phyloP scores from a whole-genome alignment of 345 rosid genomes.

The Eutrema yunnanense region DNA sequence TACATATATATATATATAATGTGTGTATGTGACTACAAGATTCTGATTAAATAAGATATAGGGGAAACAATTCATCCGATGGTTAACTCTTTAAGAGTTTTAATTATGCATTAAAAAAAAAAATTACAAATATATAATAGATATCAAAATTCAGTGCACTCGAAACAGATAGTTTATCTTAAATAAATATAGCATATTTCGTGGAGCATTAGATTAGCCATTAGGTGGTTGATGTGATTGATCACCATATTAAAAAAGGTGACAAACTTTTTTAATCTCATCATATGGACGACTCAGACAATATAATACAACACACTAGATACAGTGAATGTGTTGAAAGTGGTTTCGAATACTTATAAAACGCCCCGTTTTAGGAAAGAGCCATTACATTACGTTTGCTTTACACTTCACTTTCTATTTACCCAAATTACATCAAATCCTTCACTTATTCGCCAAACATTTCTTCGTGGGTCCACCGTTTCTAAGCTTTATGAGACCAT shows the following conservation, averaged over 20 bases:
- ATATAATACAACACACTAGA: conserved; percentile 9
- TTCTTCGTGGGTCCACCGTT: conserved; percentile 18
- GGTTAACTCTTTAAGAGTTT: neutral
- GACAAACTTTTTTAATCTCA: neutral
- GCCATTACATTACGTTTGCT: conserved; percentile 19
- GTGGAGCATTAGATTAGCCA: neutral
- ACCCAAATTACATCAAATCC: neutral
- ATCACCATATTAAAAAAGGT: conserved; percentile 18
- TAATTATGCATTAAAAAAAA: neutral
- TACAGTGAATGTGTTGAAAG: conserved; percentile 27
- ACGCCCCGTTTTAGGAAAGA: conserved; percentile 6
- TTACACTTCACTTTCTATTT: conserved; percentile 12
- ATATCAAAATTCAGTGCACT: neutral
- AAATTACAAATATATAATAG: neutral
- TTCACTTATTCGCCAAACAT: conserved; percentile 19
- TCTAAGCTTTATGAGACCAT: conserved; percentile 16
- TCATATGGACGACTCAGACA: neutral
- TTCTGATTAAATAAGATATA: too few species aligned
- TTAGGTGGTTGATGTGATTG: conserved; percentile 19
- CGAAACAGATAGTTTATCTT: neutral
- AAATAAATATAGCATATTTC: neutral
- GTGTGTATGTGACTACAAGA: neutral
- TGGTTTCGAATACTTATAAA: neutral
- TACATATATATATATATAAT: too few species aligned
- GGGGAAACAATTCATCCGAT: neutral